Evolutionary conservation across 2,329 filamentous ascomycete genomes (phyloP), one percentile per base, ranked within the genome.

Genomic region (Diplodia intermedia): DNA sequence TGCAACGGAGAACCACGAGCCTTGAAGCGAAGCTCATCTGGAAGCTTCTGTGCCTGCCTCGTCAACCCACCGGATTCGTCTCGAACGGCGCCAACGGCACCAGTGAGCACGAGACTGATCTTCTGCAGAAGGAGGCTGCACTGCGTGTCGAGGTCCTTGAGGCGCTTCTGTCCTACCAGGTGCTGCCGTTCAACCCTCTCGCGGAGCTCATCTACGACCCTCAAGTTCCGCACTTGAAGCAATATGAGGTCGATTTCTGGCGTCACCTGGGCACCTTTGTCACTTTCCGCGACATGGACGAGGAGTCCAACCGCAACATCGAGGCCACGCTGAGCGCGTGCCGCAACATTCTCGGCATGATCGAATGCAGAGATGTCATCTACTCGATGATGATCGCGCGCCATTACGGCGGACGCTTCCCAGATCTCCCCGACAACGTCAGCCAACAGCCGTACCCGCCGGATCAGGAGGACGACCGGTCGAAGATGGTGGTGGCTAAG

Each of bases 301-400:
- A 85, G 57, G 81, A 80, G 38, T 81, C 85, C 6, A 81, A 80
- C 68, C 87, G 85, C 72, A 83, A 86, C 66, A 86, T 92, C 43
- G 90, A 93, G 65, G 85, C 88, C 31, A 86, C 88, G 1, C 82
- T 97, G 36, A 79, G 79, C 4, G 85, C 85, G 63, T 87, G 93
- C 78, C 89, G 92, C 38, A 85, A 85, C 67, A 84, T 94, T 26
- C 84, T 97, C 14, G 91, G 93, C 72, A 90, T 90, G 57, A 87
- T 90, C 29, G 94, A 97, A 80, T 95, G 94, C 74, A 89, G 94
- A 65, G 93, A 97, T 76, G 90, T 97, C 20, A 87, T 97, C 68
- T 97, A 97, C 79, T 95, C 92, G 0, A 90, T 97, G 71, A 92
- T 91, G 9, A 88, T 97, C 67, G 89, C 91, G 18, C 89, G 93